These are phyloP conservation scores for Margaritispora aquatica DNA, from an alignment of 495 filamentous ascomycete genomes.

Conservation along the genomic window DNA sequence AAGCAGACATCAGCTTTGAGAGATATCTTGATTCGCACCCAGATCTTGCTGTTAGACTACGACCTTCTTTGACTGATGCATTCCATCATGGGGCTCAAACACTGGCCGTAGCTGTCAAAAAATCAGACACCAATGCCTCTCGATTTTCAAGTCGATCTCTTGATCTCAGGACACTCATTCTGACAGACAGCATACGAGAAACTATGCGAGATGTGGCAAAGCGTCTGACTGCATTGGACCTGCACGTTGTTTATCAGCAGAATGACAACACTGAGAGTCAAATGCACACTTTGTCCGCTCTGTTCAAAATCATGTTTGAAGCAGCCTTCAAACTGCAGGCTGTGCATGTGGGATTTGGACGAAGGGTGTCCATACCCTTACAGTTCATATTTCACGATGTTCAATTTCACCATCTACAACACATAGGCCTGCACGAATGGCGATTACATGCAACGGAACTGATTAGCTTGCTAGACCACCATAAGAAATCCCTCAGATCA, in stretches of 20 bases:
- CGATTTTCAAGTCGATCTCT: constrained; percentile 61
- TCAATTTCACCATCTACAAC: constrained; percentile 53
- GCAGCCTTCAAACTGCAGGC: constrained; percentile 54
- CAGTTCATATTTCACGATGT: constrained; percentile 55
- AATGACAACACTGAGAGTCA: constrained; percentile 42
- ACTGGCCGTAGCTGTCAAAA: constrained; percentile 49
- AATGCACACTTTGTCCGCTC: constrained; percentile 45
- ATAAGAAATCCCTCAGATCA: constrained; percentile 48
- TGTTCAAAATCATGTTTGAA: constrained; percentile 45
- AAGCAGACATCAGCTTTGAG: not conserved
- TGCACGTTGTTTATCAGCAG: constrained; percentile 55
- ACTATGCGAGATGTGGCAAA: constrained; percentile 46
- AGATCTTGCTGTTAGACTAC: not conserved
- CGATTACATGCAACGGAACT: constrained; percentile 53
- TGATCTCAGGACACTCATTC: constrained; percentile 50
- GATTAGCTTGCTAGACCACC: constrained; percentile 47
- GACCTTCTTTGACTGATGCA: not conserved
- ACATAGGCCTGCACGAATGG: constrained; percentile 63
- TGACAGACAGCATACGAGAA: constrained; percentile 39
- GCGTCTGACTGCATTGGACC: constrained; percentile 51
- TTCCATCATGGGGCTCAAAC: constrained; percentile 47
- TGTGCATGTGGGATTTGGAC: constrained; percentile 44
- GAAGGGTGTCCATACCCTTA: constrained; percentile 41
- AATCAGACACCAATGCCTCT: constrained; percentile 40
- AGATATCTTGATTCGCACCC: constrained; percentile 1